Conservation (phyloP, 2,329 filamentous ascomycete genomes). For the Monosporascus sp. region DNA sequence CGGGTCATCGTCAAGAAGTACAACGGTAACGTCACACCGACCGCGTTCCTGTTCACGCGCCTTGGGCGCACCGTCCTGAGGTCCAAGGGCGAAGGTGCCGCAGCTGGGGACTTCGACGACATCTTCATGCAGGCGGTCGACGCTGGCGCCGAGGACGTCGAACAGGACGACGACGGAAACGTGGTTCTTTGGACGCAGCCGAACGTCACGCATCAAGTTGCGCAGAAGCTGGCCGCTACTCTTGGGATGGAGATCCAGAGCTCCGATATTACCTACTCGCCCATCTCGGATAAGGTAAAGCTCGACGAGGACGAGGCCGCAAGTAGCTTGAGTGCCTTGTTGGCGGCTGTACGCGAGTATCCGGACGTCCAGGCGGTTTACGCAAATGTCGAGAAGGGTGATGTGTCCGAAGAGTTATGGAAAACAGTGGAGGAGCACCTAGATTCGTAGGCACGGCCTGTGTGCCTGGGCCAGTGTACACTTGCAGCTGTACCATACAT, state of each 20-base stretch:
- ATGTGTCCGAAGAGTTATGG: conserved; percentile 50
- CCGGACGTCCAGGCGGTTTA: conserved; percentile 75
- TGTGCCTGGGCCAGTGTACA: neutral
- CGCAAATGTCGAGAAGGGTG: conserved; percentile 57
- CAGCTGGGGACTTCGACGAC: conserved; percentile 53
- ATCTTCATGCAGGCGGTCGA: conserved; percentile 80
- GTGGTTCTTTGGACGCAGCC: conserved; percentile 69
- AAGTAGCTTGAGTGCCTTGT: conserved; percentile 54
- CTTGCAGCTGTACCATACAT: conserved; percentile 5
- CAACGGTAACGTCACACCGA: conserved; percentile 67
- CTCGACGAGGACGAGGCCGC: conserved; percentile 54
- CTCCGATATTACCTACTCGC: conserved; percentile 78
- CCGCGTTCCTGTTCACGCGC: conserved; percentile 79
- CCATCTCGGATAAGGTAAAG: conserved; percentile 69
- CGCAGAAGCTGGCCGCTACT: conserved; percentile 56
- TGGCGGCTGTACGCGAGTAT: conserved; percentile 59
- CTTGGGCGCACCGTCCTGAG: conserved; percentile 71
- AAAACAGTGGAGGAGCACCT: conserved; percentile 47
- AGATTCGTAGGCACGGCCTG: conserved; percentile 31
- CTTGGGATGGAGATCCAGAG: conserved; percentile 65
- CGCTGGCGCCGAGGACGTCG: conserved; percentile 72
- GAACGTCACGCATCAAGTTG: conserved; percentile 57
- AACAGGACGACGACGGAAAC: conserved; percentile 61
- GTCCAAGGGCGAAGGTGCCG: conserved; percentile 37
- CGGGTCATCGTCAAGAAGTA: conserved; percentile 65